These are phyloP conservation scores for Cercis canadensis DNA, from an alignment of 306 rosid species.

Conservation along the genomic window DNA sequence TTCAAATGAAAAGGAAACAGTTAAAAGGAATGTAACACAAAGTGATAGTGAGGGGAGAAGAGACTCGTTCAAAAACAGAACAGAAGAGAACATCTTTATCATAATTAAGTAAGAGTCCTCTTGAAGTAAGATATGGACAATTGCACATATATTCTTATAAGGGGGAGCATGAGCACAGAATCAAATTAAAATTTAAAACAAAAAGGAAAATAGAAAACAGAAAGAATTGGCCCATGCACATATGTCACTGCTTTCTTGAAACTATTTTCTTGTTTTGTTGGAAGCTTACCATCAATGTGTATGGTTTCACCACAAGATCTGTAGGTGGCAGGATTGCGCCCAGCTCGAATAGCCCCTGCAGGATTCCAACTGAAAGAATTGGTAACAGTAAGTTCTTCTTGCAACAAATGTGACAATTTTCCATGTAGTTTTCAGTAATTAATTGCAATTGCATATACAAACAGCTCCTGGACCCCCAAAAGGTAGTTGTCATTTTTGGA, in stretches of 20 bases:
- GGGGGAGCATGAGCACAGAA: neutral
- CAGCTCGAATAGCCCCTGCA: slow-evolving; percentile 90
- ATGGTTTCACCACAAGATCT: slow-evolving; percentile 67
- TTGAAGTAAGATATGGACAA: neutral
- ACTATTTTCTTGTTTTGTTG: slow-evolving; percentile 1
- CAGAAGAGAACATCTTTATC: no score
- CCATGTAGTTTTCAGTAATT: slow-evolving; percentile 2
- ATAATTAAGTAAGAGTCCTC: no score
- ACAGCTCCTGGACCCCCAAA: neutral
- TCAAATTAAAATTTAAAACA: no score
- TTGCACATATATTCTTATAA: slow-evolving; percentile 8
- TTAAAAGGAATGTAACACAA: slow-evolving; percentile 4
- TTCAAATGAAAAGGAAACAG: no score
- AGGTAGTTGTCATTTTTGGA: neutral
- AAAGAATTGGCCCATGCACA: no score
- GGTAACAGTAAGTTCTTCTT: slow-evolving; percentile 38
- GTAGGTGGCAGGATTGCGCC: slow-evolving; percentile 88
- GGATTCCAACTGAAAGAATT: slow-evolving; percentile 86
- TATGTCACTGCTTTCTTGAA: slow-evolving; percentile 9
- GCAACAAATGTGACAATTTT: neutral
- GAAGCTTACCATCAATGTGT: slow-evolving; percentile 76
- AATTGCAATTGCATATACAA: neutral
- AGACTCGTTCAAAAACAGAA: no score
- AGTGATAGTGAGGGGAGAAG: no score
- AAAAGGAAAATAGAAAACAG: no score